Conservation (phyloP, 179 eudicot genomes). For the Spergularia azorica region DNA sequence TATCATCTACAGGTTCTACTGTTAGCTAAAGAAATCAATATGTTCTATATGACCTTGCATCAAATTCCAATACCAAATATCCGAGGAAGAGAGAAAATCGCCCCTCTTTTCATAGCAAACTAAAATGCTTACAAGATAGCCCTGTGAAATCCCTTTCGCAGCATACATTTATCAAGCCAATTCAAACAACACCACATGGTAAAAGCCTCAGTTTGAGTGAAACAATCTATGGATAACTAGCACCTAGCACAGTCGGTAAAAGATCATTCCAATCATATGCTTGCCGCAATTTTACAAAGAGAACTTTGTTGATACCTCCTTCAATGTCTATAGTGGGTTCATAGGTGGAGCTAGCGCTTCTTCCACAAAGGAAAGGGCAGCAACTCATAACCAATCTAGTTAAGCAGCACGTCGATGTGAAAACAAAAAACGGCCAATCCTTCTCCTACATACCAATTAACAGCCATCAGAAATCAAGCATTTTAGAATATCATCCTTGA, state of each 20-base stretch:
- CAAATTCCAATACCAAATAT: neutral
- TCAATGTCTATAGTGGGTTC: slow-evolving; percentile 16
- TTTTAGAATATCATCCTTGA: neutral
- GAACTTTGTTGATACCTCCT: slow-evolving; percentile 16
- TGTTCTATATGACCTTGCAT: neutral
- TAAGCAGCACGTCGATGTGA: slow-evolving; percentile 8
- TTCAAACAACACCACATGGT: neutral
- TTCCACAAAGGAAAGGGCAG: slow-evolving; percentile 27
- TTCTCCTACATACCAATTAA: slow-evolving; percentile 18
- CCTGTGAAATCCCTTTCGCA: neutral
- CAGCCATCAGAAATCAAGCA: neutral
- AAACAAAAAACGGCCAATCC: slow-evolving; percentile 8
- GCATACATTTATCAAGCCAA: neutral
- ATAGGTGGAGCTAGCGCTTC: slow-evolving; percentile 9
- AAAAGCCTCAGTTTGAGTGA: neutral
- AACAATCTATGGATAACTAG: neutral
- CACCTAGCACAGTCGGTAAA: neutral
- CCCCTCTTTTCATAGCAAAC: neutral
- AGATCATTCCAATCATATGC: neutral
- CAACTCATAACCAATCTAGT: slow-evolving; percentile 23
- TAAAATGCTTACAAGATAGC: neutral
- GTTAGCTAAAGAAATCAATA: neutral
- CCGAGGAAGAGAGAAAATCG: neutral
- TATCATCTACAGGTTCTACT: neutral
- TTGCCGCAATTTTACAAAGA: neutral